Percentiles rank a stretch among this genome's conserved stretches.
Evolutionary conservation across 345 rosid species (phyloP).

Genomic region (Eucalyptus tenuipes): DNA sequence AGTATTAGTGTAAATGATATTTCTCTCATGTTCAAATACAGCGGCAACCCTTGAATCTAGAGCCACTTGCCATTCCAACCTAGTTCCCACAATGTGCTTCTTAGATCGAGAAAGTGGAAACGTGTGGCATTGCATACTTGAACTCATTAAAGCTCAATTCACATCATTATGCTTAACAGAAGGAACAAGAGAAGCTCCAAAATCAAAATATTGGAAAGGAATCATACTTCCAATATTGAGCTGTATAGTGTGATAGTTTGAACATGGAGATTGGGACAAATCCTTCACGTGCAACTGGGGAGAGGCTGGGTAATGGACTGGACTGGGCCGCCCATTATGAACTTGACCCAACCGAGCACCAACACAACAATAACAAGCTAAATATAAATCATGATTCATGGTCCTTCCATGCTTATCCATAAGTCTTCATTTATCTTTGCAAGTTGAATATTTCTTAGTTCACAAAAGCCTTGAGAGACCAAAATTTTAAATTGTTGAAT

Average conservation of each 20-base stretch:
- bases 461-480: neutral
- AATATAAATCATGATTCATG: neutral
- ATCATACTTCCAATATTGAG: neutral
- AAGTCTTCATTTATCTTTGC: neutral
- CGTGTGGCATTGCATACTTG: neutral
- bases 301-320: neutral
- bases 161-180: neutral
- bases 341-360: neutral
- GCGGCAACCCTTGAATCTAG: neutral
- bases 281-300: neutral
- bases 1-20: neutral
- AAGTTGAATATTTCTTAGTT: neutral
- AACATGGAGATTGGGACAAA: neutral
- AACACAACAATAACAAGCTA: neutral
- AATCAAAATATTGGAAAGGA: neutral
- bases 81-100: neutral
- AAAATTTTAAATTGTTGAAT: neutral
- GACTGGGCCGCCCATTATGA: neutral
- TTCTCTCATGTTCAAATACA: neutral
- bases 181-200: neutral
- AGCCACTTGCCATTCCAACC: neutral
- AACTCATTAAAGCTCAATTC: neutral
- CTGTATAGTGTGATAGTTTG: neutral
- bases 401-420: neutral
- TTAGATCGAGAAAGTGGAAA: neutral